A percentile compares a stretch with the other conserved stretches of the same genome.
These are phyloP conservation scores for Ceratocystiopsis minuta DNA, from an alignment of 2,329 filamentous ascomycete genomes.

Conservation along the genomic window DNA sequence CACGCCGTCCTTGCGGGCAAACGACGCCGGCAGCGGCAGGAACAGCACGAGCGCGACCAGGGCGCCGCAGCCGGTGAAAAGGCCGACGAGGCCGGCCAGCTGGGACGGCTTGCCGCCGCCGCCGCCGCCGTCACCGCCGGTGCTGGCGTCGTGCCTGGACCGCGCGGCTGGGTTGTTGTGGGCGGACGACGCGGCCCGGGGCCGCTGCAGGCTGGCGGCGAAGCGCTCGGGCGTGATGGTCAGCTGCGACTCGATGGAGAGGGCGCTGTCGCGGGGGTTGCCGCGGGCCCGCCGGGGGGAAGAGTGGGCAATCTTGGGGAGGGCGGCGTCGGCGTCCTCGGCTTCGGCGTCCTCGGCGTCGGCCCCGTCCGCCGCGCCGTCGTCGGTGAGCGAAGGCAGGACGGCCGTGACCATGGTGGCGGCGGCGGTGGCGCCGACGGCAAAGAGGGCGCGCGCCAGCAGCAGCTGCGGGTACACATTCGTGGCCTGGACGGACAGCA, in stretches of 20 bases:
- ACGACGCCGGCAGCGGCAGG: slow-evolving; percentile 68
- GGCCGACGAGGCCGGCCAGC: slow-evolving; percentile 75
- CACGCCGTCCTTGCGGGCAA: slow-evolving; percentile 51
- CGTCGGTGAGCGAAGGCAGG: slow-evolving; percentile 51
- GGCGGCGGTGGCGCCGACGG: slow-evolving; percentile 75
- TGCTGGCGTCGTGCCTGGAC: too few relatives aligned
- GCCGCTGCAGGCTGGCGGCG: slow-evolving; percentile 9
- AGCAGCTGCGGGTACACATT: slow-evolving; percentile 83
- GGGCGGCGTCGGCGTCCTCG: slow-evolving; percentile 20
- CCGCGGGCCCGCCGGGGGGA: slow-evolving; percentile 16
- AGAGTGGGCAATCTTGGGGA: slow-evolving; percentile 11
- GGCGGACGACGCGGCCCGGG: slow-evolving; percentile 5
- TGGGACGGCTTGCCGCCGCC: slow-evolving; percentile 29
- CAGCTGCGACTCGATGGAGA: slow-evolving; percentile 54
- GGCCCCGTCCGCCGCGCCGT: slow-evolving; percentile 31
- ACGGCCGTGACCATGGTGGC: slow-evolving; percentile 96
- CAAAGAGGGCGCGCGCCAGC: slow-evolving; percentile 71
- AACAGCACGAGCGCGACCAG: slow-evolving; percentile 69
- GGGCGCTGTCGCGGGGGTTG: slow-evolving; percentile 36
- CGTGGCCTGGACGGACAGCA: slow-evolving; percentile 66
- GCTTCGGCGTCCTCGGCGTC: too few relatives aligned
- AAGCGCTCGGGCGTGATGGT: slow-evolving; percentile 56
- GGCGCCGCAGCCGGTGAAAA: slow-evolving; percentile 85
- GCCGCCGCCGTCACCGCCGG: background rate
- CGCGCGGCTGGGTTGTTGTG: too few relatives aligned